phyloP scores from a whole-genome alignment of 345 rosid species.

The Turritis glabra region DNA sequence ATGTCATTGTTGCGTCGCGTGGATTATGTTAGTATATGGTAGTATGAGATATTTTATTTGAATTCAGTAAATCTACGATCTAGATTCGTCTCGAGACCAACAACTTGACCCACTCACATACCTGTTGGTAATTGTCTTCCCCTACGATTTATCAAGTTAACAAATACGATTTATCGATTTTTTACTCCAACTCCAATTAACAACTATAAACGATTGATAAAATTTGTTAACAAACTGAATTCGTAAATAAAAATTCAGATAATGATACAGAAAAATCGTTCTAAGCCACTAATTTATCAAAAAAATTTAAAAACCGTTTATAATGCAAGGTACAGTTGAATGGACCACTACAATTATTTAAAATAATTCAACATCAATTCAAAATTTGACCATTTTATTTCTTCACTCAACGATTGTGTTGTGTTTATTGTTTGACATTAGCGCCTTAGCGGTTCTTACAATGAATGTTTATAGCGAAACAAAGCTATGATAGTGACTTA shows the following conservation, averaged over 20 bases:
- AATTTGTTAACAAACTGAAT: too few relatives aligned
- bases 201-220: too few relatives aligned
- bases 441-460: background rate
- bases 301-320: background rate
- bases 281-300: background rate
- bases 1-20: conserved; percentile 7
- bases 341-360: conserved; percentile 5
- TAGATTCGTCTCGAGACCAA: conserved; percentile 36
- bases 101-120: conserved; percentile 21
- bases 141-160: background rate
- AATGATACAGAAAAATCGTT: too few relatives aligned
- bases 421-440: conserved; percentile 13
- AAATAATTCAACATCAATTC: background rate
- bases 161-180: too few relatives aligned
- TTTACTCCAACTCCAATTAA: too few relatives aligned
- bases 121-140: conserved; percentile 11
- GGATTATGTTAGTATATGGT: background rate
- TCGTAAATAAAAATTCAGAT: too few relatives aligned
- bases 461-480: conserved; percentile 1
- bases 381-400: background rate
- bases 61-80: conserved; percentile 19
- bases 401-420: background rate
- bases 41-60: background rate
- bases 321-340: background rate
- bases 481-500: background rate